Conservation (phyloP, 768 basidiomycete species). For the Baorangia bicolor region DNA sequence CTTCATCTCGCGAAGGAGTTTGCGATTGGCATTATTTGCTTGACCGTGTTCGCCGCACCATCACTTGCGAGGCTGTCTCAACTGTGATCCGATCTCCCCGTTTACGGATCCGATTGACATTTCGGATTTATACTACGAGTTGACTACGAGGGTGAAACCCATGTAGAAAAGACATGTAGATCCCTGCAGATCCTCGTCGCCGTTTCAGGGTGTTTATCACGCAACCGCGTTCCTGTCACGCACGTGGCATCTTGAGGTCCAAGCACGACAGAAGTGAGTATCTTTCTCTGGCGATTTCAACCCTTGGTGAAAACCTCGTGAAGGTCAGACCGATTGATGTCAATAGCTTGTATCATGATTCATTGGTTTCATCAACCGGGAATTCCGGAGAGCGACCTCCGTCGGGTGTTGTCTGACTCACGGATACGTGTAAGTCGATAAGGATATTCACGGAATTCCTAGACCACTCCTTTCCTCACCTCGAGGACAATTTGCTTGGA, state of each 20-base stretch:
- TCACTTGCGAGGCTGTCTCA: constrained; percentile 19
- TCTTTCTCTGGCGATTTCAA: constrained; percentile 1
- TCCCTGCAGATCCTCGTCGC: constrained; percentile 23
- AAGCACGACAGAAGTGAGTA: neutral
- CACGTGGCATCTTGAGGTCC: neutral
- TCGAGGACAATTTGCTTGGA: neutral
- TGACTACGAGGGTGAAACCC: constrained; percentile 13
- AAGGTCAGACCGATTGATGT: neutral
- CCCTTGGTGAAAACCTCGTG: constrained; percentile 9
- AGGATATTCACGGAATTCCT: neutral
- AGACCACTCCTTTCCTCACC: neutral
- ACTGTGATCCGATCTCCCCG: constrained; percentile 18
- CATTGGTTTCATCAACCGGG: constrained; percentile 9
- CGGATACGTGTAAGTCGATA: neutral
- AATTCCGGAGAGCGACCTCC: constrained; percentile 2
- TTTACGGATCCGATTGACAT: constrained; percentile 9
- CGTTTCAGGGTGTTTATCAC: constrained; percentile 21
- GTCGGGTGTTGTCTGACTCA: constrained; percentile 11
- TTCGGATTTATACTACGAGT: constrained; percentile 16
- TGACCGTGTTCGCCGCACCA: constrained; percentile 3
- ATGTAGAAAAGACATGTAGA: constrained; percentile 12
- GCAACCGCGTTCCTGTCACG: constrained; percentile 13
- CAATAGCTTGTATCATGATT: constrained; percentile 1
- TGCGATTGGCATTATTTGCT: neutral
- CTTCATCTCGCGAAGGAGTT: constrained; percentile 21